phyloP scores from a whole-genome alignment of 495 filamentous ascomycete genomes.

The Xylaria grammica region DNA sequence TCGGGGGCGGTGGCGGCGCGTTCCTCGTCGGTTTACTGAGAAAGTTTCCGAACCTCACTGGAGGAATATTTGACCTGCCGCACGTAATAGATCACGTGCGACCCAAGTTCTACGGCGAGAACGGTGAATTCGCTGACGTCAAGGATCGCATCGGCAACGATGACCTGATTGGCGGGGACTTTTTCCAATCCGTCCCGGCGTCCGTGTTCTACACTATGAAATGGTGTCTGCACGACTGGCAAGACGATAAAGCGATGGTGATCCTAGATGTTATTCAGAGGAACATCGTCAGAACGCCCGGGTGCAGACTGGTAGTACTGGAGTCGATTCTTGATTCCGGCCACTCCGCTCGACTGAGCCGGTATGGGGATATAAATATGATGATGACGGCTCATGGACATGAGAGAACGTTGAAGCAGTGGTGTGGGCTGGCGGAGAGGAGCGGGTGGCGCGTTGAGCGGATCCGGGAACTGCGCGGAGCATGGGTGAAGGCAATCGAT shows the following conservation, averaged over 20 bases:
- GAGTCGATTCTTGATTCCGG: conserved; percentile 32
- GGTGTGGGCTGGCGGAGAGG: conserved; percentile 20
- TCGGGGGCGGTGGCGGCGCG: conserved; percentile 25
- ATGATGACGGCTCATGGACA: conserved; percentile 18
- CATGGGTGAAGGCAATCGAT: conserved; percentile 31
- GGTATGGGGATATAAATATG: conserved; percentile 25
- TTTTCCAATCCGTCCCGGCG: conserved; percentile 30
- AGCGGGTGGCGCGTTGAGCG: conserved; percentile 24
- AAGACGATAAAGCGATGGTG: conserved; percentile 29
- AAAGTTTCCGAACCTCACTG: conserved; percentile 11
- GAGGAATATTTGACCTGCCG: conserved; percentile 25
- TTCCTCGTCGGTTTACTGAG: conserved; percentile 28
- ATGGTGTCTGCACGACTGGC: conserved; percentile 42
- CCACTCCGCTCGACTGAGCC: background rate
- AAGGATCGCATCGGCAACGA: background rate
- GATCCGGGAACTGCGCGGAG: conserved; percentile 22
- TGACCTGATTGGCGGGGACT: conserved; percentile 33
- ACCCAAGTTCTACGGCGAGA: no score
- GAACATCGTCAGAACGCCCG: conserved; percentile 11
- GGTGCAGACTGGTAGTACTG: conserved; percentile 26
- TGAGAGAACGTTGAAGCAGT: conserved; percentile 19
- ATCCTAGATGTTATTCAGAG: conserved; percentile 26
- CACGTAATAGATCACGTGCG: no score
- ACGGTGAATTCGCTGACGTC: conserved; percentile 13
- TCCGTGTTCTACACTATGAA: conserved; percentile 36